phyloP scores from a whole-genome alignment of 441 rosid species.

The Cnidoscolus chayamansa region DNA sequence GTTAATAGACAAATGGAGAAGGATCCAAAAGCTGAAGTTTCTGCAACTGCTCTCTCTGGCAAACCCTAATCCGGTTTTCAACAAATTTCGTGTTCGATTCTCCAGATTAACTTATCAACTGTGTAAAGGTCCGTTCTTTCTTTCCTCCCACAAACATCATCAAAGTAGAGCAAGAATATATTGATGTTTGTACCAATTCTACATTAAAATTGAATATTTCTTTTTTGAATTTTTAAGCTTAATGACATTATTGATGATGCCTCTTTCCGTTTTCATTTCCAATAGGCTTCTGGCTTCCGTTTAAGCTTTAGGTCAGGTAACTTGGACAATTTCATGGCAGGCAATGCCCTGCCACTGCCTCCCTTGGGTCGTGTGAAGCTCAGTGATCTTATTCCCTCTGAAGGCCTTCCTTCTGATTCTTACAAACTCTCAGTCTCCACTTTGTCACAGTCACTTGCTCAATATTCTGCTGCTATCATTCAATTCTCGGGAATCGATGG shows the following conservation, averaged over 20 bases:
- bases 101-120: not conserved
- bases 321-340: slow-evolving; percentile 63
- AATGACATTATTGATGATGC: not conserved
- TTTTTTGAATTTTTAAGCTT: slow-evolving; percentile 2
- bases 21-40: not conserved
- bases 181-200: not conserved
- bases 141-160: not conserved
- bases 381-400: slow-evolving; percentile 66
- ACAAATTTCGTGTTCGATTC: not conserved
- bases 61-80: slow-evolving; percentile 18
- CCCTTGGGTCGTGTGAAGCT: slow-evolving; percentile 83
- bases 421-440: slow-evolving; percentile 74
- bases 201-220: not conserved
- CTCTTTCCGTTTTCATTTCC: too few species aligned
- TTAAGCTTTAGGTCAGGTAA: slow-evolving; percentile 8
- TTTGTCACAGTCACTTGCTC: slow-evolving; percentile 77
- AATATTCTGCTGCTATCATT: slow-evolving; percentile 81
- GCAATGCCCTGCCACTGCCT: slow-evolving; percentile 58
- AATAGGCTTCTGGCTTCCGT: not conserved
- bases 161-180: not conserved
- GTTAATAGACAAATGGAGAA: not conserved
- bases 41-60: not conserved
- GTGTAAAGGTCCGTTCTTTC: slow-evolving; percentile 14
- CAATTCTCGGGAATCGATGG: slow-evolving; percentile 72
- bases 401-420: slow-evolving; percentile 83